phyloP scores from a whole-genome alignment of 2,329 filamentous ascomycete species.

The Neonectria punicea region DNA sequence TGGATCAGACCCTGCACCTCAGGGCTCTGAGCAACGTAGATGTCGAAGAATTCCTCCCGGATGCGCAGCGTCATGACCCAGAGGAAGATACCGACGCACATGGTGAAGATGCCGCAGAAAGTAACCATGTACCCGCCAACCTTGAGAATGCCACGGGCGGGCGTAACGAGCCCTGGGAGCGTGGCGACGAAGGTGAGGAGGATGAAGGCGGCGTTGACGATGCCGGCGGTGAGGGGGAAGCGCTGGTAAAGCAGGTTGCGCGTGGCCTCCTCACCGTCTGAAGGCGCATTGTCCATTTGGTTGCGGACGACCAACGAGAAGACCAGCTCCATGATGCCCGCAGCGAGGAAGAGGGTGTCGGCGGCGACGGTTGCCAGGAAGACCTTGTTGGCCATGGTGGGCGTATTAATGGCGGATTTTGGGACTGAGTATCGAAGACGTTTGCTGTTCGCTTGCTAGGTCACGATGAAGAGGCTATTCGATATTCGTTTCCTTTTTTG shows the following conservation, averaged over 20 bases:
- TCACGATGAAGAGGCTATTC: neutral
- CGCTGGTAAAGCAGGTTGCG: slow-evolving; percentile 62
- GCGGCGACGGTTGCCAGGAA: slow-evolving; percentile 59
- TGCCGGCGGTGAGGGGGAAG: slow-evolving; percentile 71
- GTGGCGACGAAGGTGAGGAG: slow-evolving; percentile 76
- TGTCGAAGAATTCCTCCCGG: slow-evolving; percentile 67
- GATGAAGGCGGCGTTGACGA: slow-evolving; percentile 78
- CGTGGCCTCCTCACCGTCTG: slow-evolving; percentile 59
- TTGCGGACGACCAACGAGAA: slow-evolving; percentile 65
- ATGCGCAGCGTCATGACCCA: slow-evolving; percentile 80
- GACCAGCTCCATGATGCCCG: slow-evolving; percentile 64
- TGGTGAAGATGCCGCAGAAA: slow-evolving; percentile 70
- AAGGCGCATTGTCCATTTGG: slow-evolving; percentile 54
- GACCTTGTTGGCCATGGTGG: slow-evolving; percentile 65
- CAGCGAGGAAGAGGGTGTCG: slow-evolving; percentile 63
- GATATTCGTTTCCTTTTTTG: slow-evolving; percentile 7
- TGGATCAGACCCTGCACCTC: slow-evolving; percentile 76
- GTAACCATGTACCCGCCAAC: slow-evolving; percentile 72
- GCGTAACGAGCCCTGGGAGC: slow-evolving; percentile 76
- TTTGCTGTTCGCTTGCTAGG: neutral
- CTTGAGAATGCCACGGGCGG: slow-evolving; percentile 76
- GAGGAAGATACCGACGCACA: slow-evolving; percentile 72
- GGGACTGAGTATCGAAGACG: neutral
- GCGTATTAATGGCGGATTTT: slow-evolving; percentile 5
- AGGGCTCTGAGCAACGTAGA: slow-evolving; percentile 69